Conservation (phyloP, 75 land plant species). For the Gnetum montanum region DNA sequence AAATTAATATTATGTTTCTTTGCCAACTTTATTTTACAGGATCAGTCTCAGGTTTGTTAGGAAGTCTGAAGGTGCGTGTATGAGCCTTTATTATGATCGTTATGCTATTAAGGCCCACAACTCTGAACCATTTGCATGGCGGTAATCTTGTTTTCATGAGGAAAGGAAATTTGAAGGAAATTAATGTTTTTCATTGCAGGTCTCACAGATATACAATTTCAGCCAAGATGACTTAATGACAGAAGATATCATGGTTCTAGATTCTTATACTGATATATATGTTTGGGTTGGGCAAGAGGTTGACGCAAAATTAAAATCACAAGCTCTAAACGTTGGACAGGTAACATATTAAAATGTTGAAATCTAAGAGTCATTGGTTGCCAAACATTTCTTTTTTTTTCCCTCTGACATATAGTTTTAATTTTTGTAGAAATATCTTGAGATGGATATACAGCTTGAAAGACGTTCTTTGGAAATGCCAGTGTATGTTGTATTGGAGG, state of each 20-base stretch:
- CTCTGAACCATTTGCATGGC: too few relatives aligned
- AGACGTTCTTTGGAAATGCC: conserved; percentile 52
- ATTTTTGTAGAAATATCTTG: conserved; percentile 46
- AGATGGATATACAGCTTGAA: conserved; percentile 37
- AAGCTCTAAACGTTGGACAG: conserved; percentile 45
- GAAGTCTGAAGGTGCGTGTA: too few relatives aligned
- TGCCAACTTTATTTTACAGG: too few relatives aligned
- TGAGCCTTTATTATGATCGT: too few relatives aligned
- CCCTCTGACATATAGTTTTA: not conserved
- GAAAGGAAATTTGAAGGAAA: too few relatives aligned
- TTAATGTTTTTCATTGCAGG: conserved; percentile 33
- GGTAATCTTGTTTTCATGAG: too few relatives aligned
- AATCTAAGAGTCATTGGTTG: not conserved
- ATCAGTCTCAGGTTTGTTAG: too few relatives aligned
- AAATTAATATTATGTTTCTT: too few relatives aligned
- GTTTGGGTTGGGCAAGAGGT: conserved; percentile 72
- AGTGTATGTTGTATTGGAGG: conserved; percentile 55
- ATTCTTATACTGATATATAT: conserved; percentile 39
- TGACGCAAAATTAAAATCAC: conserved; percentile 18
- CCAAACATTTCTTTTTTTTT: conserved; percentile 4
- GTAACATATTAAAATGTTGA: conserved; percentile 15
- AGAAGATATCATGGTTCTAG: conserved; percentile 64
- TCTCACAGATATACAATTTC: conserved; percentile 60
- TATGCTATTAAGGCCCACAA: not conserved
- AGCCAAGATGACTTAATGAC: conserved; percentile 76